Percentiles rank a stretch among this genome's conserved stretches.
phyloP scores from a whole-genome alignment of 2,329 filamentous ascomycete species.

The Eutypella sp. region DNA sequence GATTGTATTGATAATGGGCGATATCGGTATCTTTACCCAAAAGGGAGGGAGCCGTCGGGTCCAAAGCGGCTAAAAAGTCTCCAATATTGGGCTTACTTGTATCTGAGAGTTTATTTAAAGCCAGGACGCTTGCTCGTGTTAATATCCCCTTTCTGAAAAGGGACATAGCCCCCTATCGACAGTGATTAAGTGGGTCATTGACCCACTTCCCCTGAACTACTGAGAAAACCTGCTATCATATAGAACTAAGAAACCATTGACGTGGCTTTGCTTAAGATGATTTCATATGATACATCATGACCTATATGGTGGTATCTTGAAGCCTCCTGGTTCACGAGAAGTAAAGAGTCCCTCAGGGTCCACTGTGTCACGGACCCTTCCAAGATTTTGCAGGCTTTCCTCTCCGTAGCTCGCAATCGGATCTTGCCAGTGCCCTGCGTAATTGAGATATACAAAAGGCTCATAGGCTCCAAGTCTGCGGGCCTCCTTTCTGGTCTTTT shows the following conservation, averaged over 20 bases:
- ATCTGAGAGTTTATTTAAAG: background rate
- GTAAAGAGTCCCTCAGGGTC: constrained; percentile 3
- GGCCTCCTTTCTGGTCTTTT: background rate
- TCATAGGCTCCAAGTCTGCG: background rate
- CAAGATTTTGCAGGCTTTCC: constrained; percentile 1
- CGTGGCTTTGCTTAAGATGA: too few relatives aligned
- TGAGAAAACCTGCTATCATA: too few relatives aligned
- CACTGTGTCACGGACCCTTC: background rate
- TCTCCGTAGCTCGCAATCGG: constrained; percentile 6
- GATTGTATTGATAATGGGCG: too few relatives aligned
- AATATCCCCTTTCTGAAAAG: too few relatives aligned
- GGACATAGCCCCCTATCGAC: too few relatives aligned
- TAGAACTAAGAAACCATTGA: too few relatives aligned
- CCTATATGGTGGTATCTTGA: background rate
- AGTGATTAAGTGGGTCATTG: too few relatives aligned
- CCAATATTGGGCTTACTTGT: background rate
- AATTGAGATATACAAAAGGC: constrained; percentile 6
- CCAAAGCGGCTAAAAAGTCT: background rate
- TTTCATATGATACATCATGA: background rate
- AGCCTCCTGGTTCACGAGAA: constrained; percentile 3
- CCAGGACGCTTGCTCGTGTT: too few relatives aligned
- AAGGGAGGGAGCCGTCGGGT: too few relatives aligned
- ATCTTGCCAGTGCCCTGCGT: constrained; percentile 6
- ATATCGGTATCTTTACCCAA: too few relatives aligned
- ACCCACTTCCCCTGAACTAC: too few relatives aligned